A percentile compares a stretch with the other conserved stretches of the same genome.
These are phyloP conservation scores for Dictyostelium citrinum DNA, from an alignment of 78 protist genomes.

Conservation along the genomic window DNA sequence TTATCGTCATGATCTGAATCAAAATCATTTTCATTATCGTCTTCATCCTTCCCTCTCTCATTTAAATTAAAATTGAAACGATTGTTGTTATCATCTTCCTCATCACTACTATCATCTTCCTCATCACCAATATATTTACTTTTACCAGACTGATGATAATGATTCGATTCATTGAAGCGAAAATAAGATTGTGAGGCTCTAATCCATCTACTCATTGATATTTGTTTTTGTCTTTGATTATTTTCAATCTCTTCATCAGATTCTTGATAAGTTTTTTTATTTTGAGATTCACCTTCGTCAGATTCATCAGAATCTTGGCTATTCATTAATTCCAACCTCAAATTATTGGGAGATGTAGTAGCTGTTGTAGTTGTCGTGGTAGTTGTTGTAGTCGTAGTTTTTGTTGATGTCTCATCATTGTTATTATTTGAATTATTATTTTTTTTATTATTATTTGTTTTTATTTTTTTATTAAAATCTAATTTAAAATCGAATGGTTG, in stretches of 20 bases:
- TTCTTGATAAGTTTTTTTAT: neutral
- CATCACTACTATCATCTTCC: neutral
- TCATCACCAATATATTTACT: neutral
- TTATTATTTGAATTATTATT: no score
- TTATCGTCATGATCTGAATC: neutral
- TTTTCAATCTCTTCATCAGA: neutral
- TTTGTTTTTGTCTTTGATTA: neutral
- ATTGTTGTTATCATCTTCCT: neutral
- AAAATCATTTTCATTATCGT: neutral
- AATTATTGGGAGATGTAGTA: neutral
- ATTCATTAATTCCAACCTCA: neutral
- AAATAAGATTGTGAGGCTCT: neutral
- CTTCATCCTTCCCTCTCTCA: neutral
- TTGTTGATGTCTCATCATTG: neutral
- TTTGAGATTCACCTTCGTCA: constrained; percentile 36
- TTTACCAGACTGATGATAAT: neutral
- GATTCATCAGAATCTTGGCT: constrained; percentile 43
- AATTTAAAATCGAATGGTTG: neutral
- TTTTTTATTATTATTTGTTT: neutral
- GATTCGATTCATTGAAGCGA: neutral
- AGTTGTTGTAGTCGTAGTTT: neutral
- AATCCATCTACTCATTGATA: neutral
- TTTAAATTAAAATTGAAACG: neutral
- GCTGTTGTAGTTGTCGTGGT: neutral
- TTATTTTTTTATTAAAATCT: neutral